Evolutionary conservation across 257 asterid genomes (phyloP).

Genomic region (Solanum virginianum): DNA sequence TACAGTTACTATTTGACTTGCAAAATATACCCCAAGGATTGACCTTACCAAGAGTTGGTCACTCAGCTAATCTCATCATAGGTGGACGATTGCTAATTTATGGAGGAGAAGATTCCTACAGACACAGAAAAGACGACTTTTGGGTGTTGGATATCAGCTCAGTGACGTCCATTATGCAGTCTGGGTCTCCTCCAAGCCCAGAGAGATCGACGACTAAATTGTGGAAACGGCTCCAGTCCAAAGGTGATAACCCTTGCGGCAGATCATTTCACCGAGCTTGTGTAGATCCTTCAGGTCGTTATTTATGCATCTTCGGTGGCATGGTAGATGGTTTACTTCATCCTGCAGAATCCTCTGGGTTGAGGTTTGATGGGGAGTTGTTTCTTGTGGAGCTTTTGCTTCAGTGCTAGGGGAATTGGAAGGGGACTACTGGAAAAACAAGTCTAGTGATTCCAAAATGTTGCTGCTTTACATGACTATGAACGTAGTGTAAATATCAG

Average conservation of each 20-base stretch:
- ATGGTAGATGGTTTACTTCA: constrained; percentile 71
- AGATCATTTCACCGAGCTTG: constrained; percentile 89
- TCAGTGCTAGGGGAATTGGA: background rate
- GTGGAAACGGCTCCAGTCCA: constrained; percentile 56
- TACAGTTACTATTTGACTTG: constrained; percentile 37
- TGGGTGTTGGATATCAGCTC: constrained; percentile 70
- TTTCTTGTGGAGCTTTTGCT: constrained; percentile 57
- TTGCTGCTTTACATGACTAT: background rate
- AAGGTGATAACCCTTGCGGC: constrained; percentile 43
- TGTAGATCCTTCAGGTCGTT: constrained; percentile 60
- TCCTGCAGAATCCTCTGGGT: constrained; percentile 46
- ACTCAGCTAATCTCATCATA: constrained; percentile 65
- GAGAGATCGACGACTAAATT: constrained; percentile 18
- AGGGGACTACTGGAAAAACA: background rate
- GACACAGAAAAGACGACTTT: constrained; percentile 65
- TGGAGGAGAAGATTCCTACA: constrained; percentile 79
- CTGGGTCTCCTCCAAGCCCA: background rate
- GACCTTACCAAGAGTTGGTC: constrained; percentile 79
- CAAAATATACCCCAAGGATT: constrained; percentile 47
- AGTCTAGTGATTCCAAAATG: background rate
- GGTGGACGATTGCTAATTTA: constrained; percentile 67
- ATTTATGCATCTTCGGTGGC: constrained; percentile 74
- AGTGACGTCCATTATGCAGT: constrained; percentile 13
- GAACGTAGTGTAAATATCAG: background rate
- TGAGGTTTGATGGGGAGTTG: constrained; percentile 64